Evolutionary conservation across 2,329 filamentous ascomycete species (phyloP), one percentile per base, ranked within the genome.

Genomic region (Fusarium irregulare): DNA sequence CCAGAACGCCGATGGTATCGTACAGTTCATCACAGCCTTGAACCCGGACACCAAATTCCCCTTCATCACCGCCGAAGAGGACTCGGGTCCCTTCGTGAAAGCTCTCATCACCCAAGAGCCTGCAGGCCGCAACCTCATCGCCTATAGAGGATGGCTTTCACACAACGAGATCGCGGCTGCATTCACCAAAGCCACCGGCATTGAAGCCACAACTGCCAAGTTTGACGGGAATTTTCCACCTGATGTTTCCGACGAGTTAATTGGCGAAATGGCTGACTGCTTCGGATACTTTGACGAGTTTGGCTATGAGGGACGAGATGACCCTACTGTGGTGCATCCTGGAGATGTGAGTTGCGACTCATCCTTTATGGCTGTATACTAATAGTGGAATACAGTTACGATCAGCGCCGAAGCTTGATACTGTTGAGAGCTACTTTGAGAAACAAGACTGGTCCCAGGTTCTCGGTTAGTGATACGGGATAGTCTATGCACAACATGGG

Each of bases 31-130:
- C 12, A 53, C 58, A 4, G 7, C 58, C 23, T 8, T 76, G 0
- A 50, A 69, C 4, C 20, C 47, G 7, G 59, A 74, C 6, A 30
- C 60, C 8, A 74, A 74, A 6, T 50, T 76, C 3, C 75, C 74
- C 10, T 67, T 64, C 16, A 71, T 77, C n/a, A 71, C 64, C 2
- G 49, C 68, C 3, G 75, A 76, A 32, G 71, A 77, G 10, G 76
- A 77, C 14, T 58, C 71, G 0, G 76, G 76, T 1, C 64, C 60
- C 1, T 46, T 76, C 3, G 68, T 75, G 14, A 72, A 72, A 13
- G 59, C 73, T 6, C 72, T 77, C 6, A 23, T 76, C 4, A 30
- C 41, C 7, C 20, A 60, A 8, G 72, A 76, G 10, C 44, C 66
- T 1, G 59, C 56, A 2, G 71, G 71, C 1, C 66, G 67, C 25